Evolutionary conservation across 257 asterid species (phyloP).

Genomic region (Cynanchum wilfordii): DNA sequence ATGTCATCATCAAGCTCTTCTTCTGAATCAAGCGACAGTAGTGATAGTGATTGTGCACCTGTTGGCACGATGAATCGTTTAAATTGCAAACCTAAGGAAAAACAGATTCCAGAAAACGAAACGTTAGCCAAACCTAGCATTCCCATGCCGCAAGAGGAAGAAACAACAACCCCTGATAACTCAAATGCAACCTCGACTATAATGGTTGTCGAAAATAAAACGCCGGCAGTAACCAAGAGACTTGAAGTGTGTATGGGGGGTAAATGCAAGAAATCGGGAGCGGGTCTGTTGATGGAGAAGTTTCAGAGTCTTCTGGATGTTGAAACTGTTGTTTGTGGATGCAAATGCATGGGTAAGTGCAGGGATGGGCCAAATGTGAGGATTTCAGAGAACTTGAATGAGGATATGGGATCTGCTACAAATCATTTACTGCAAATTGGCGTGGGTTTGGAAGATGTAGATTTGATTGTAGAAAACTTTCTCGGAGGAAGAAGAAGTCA

Average conservation of each 20-base stretch:
- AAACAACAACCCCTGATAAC: background rate
- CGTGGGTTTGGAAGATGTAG: constrained; percentile 72
- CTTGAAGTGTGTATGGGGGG: constrained; percentile 93
- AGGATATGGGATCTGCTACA: background rate
- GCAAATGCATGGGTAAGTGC: constrained; percentile 96
- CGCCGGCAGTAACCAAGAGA: constrained; percentile 28
- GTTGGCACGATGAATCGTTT: constrained; percentile 33
- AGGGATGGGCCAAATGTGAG: constrained; percentile 73
- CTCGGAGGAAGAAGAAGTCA: constrained; percentile 24
- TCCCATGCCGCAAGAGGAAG: background rate
- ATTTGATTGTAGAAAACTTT: constrained; percentile 45
- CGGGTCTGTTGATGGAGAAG: constrained; percentile 46
- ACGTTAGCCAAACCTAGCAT: constrained; percentile 6
- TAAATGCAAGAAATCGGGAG: constrained; percentile 81
- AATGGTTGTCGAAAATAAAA: background rate
- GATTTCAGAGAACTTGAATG: constrained; percentile 25
- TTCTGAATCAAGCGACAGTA: constrained; percentile 66
- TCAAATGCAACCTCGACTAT: background rate
- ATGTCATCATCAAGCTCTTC: constrained; percentile 45
- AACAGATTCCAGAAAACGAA: constrained; percentile 17
- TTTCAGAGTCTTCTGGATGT: constrained; percentile 47
- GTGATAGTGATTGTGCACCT: constrained; percentile 63
- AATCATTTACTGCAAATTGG: constrained; percentile 54
- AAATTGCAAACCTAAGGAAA: constrained; percentile 10
- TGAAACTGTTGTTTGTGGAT: constrained; percentile 61